A percentile compares a stretch with the other conserved stretches of the same genome.
Conservation (phyloP, 306 rosid species). For the Pterocarpus santalinus region DNA sequence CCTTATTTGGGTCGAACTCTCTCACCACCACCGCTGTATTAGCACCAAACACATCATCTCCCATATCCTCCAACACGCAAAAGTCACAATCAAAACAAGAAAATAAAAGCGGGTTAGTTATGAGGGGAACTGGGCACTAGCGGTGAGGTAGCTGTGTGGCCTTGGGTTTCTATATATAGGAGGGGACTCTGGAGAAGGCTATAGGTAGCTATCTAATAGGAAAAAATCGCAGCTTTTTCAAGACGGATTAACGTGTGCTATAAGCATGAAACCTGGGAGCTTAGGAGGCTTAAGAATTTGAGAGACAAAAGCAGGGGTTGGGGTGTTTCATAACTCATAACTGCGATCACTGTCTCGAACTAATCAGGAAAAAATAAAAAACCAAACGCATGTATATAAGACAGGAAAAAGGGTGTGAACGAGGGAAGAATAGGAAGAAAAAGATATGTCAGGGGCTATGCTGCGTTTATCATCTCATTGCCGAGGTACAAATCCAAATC, state of each 20-base stretch:
- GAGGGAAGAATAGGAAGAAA: neutral
- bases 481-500: conserved; percentile 47
- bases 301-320: too few relatives aligned
- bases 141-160: too few relatives aligned
- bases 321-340: too few relatives aligned
- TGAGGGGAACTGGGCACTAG: neutral
- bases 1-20: conserved; percentile 72
- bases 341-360: too few relatives aligned
- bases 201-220: neutral
- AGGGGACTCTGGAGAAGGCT: neutral
- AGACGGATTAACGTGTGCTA: conserved; percentile 53
- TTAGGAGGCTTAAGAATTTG: too few relatives aligned
- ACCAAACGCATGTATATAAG: too few relatives aligned
- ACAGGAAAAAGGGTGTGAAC: too few relatives aligned
- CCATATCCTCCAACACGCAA: conserved; percentile 27
- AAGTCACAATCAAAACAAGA: neutral
- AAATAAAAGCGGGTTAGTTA: neutral
- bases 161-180: conserved; percentile 36
- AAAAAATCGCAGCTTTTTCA: conserved; percentile 46
- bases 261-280: conserved; percentile 30
- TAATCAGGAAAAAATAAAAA: too few relatives aligned
- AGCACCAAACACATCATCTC: neutral
- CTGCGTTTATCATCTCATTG: conserved; percentile 49
- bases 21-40: conserved; percentile 51
- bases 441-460: conserved; percentile 9